Base-by-base conservation (phyloP, 2,329 filamentous ascomycete genomes). In the Stachybotrys chlorohalonatus region DNA sequence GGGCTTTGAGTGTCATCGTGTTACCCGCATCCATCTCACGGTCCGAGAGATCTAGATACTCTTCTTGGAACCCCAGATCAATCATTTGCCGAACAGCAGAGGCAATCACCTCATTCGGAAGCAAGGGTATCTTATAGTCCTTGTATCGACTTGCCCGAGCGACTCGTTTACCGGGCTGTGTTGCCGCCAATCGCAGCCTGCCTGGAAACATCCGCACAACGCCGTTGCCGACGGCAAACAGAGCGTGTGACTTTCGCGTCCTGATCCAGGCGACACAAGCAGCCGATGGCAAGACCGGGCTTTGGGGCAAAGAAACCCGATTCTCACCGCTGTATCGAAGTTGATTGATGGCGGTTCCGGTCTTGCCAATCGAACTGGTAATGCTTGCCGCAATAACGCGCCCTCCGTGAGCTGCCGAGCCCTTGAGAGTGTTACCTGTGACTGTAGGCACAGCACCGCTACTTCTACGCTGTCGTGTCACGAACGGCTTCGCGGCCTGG, bases 311-410 rank as follows among this genome's bases (percentile, higher is more conserved):
- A 49, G 86, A 81, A 47, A 91, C 80, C 58, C 89, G 82, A 68
- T 89, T 90, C 65, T 90, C 87, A 11, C 85, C 85, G 0, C 83
- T 87, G 62, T 90, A 87, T 50, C 87, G 84, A 55, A 91, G 79
- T 60, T 87, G 83, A 60, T 78, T 86, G 67, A 87, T 83, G 48
- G 80, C 81, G 13, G 79, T 83, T 55, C 85, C 86, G n/a, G 86
- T 87, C 65, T 86, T 87, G 47, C 84, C 86, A 31, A 90, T 79
- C 5, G 87, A 90, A 65, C 84, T 85, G 65, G 84, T 89, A 58
- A 92, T 84, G 49, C 86, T 86, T 52, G 84, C 85, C 54, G 86
- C 87, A 54, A 92, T 79, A 30, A 84, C 85, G 65, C 87, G 85
- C 30, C 85, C 83, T 11, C 87, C 85, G 61, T 89, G 86, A 6